Evolutionary conservation across 2,329 filamentous ascomycete genomes (phyloP).

Genomic region (Hymenoscyphus fraxineus): DNA sequence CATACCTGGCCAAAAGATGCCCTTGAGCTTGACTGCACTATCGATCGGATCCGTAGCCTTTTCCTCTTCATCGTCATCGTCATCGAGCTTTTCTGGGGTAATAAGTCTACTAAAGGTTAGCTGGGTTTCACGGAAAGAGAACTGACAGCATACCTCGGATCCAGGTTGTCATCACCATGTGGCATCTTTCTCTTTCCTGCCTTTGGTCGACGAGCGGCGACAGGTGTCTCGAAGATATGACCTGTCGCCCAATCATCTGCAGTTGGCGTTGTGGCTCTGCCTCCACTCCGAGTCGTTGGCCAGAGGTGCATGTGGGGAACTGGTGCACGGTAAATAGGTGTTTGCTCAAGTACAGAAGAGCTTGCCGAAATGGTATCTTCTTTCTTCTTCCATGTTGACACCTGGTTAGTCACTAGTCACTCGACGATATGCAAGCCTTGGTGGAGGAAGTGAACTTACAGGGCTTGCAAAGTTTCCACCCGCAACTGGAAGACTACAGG

Average conservation of each 20-base stretch:
- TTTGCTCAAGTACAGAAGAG: slow-evolving; percentile 13
- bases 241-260: slow-evolving; percentile 21
- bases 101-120: slow-evolving; percentile 20
- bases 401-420: neutral
- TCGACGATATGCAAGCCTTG: neutral
- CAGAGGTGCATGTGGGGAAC: slow-evolving; percentile 34
- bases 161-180: slow-evolving; percentile 9
- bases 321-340: slow-evolving; percentile 30
- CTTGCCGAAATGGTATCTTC: neutral
- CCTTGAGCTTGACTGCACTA: slow-evolving; percentile 53
- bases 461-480: slow-evolving; percentile 10
- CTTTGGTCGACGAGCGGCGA: slow-evolving; percentile 19
- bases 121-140: slow-evolving; percentile 6
- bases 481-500: neutral
- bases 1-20: slow-evolving; percentile 74
- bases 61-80: slow-evolving; percentile 20
- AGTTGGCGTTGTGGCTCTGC: slow-evolving; percentile 11
- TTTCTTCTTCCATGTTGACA: slow-evolving; percentile 5
- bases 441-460: slow-evolving; percentile 15
- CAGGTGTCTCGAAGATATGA: slow-evolving; percentile 30
- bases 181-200: neutral
- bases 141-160: slow-evolving; percentile 23
- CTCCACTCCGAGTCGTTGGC: slow-evolving; percentile 15
- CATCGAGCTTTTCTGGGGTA: slow-evolving; percentile 25
- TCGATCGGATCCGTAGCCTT: slow-evolving; percentile 24